Percentiles rank a stretch among this genome's conserved stretches.
Conservation (phyloP, 768 basidiomycete genomes). For the Leucosporidium yakuticum region DNA sequence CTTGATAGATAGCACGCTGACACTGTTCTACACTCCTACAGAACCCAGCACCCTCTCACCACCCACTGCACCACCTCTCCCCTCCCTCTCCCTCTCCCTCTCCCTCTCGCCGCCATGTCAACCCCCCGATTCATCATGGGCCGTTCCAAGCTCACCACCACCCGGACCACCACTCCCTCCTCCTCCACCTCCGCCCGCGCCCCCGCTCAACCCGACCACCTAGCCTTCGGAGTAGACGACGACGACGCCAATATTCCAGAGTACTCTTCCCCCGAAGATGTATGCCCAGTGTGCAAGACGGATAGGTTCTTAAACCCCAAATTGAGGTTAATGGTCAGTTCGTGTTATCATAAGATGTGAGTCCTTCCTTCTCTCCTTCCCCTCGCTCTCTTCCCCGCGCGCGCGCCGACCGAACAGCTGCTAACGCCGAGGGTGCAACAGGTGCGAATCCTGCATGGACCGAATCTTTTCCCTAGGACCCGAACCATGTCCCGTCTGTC, state of each 20-base stretch:
- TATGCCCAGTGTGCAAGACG: constrained; percentile 94
- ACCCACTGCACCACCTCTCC: too few species aligned
- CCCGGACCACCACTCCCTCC: background rate
- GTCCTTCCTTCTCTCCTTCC: constrained; percentile 29
- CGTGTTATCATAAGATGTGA: constrained; percentile 96
- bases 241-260: constrained; percentile 17
- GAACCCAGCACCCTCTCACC: too few species aligned
- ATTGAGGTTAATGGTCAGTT: constrained; percentile 82
- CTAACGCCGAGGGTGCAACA: constrained; percentile 40
- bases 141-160: constrained; percentile 10
- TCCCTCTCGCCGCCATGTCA: constrained; percentile 1
- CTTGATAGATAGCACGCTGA: too few species aligned
- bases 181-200: background rate
- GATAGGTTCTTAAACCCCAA: constrained; percentile 88
- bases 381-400: background rate
- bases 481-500: constrained; percentile 91
- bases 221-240: background rate
- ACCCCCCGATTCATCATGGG: constrained; percentile 29
- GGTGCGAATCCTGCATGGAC: constrained; percentile 99
- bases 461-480: constrained; percentile 91
- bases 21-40: too few species aligned
- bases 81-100: background rate
- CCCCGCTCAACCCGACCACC: background rate
- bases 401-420: background rate
- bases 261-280: constrained; percentile 56